phyloP scores from a whole-genome alignment of 2,329 filamentous ascomycete species.

The Geoglossum cookeanum region DNA sequence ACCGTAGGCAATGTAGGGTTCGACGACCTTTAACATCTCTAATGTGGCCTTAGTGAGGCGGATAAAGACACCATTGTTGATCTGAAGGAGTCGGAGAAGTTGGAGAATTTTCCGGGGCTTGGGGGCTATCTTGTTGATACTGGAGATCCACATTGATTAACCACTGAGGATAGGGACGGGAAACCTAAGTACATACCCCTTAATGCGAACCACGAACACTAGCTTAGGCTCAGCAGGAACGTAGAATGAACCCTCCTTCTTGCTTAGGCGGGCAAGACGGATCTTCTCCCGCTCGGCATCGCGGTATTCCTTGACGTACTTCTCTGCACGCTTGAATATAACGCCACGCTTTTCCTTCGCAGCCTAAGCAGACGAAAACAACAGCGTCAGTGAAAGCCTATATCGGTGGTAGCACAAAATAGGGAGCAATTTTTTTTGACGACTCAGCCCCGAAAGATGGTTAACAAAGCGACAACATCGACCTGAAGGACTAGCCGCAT shows the following conservation, averaged over 20 bases:
- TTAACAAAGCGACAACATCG: conserved; percentile 96
- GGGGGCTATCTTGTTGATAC: conserved; percentile 99
- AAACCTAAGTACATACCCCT: conserved; percentile 43
- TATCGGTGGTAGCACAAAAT: conserved; percentile 15
- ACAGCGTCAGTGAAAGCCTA: conserved; percentile 8
- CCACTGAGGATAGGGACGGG: neutral
- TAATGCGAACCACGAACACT: conserved; percentile 97
- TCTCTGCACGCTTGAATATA: conserved; percentile 99
- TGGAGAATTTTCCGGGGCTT: conserved; percentile 99
- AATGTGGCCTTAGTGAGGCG: conserved; percentile 91
- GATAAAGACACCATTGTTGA: conserved; percentile 99
- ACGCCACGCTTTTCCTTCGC: conserved; percentile 97
- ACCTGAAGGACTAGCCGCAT: conserved; percentile 80
- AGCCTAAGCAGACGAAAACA: conserved; percentile 35
- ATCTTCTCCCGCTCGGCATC: conserved; percentile 97
- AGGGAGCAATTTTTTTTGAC: conserved; percentile 16
- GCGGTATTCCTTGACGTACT: conserved; percentile 99
- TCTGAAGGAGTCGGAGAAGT: conserved; percentile 97
- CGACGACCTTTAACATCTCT: conserved; percentile 95
- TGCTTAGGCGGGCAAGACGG: conserved; percentile 73
- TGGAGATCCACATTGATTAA: conserved; percentile 16
- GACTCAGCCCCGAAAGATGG: conserved; percentile 99
- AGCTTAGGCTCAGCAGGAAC: conserved; percentile 89
- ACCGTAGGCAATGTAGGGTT: conserved; percentile 97
- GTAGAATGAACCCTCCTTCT: conserved; percentile 84